These are phyloP conservation scores for Mycena vitilis DNA, from an alignment of 768 basidiomycete genomes.

Conservation along the genomic window DNA sequence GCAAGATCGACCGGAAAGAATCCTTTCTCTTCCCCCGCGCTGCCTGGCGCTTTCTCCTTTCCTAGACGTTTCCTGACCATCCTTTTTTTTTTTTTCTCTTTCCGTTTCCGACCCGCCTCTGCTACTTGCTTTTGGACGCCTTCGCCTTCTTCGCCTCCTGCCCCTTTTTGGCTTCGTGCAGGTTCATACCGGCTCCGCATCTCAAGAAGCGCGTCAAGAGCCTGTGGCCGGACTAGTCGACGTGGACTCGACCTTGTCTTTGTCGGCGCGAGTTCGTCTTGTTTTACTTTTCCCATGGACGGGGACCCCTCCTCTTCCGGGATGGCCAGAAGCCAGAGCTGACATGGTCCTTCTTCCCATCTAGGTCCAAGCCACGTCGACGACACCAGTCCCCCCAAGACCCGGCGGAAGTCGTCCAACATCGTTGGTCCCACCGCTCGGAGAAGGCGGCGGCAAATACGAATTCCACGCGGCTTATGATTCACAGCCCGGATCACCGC, in stretches of 20 bases:
- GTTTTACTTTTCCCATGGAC: conserved; percentile 42
- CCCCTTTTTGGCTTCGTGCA: conserved; percentile 35
- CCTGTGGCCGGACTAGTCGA: conserved; percentile 48
- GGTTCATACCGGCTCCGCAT: conserved; percentile 31
- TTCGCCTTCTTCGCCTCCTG: conserved; percentile 6
- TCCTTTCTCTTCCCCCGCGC: conserved; percentile 52
- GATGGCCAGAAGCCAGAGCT: conserved; percentile 43
- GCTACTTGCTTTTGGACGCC: conserved; percentile 35
- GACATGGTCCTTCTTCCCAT: conserved; percentile 37
- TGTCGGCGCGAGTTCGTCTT: conserved; percentile 69
- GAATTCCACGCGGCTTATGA: conserved; percentile 59
- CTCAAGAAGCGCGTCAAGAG: conserved; percentile 33
- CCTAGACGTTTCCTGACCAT: conserved; percentile 43
- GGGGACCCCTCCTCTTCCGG: conserved; percentile 28
- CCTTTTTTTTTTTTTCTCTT: conserved; percentile 43
- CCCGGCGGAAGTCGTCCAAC: conserved; percentile 53
- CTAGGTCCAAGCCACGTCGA: conserved; percentile 43
- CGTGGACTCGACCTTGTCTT: conserved; percentile 69
- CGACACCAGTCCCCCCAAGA: conserved; percentile 50
- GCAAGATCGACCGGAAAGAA: conserved; percentile 73
- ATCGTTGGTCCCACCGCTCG: conserved; percentile 34
- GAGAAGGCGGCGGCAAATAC: conserved; percentile 40
- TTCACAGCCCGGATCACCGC: conserved; percentile 52
- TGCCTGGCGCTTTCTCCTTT: conserved; percentile 47
- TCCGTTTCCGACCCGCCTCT: conserved; percentile 28